Base-by-base conservation (phyloP, 2,329 filamentous ascomycete genomes). In the Penicillium sp. region DNA sequence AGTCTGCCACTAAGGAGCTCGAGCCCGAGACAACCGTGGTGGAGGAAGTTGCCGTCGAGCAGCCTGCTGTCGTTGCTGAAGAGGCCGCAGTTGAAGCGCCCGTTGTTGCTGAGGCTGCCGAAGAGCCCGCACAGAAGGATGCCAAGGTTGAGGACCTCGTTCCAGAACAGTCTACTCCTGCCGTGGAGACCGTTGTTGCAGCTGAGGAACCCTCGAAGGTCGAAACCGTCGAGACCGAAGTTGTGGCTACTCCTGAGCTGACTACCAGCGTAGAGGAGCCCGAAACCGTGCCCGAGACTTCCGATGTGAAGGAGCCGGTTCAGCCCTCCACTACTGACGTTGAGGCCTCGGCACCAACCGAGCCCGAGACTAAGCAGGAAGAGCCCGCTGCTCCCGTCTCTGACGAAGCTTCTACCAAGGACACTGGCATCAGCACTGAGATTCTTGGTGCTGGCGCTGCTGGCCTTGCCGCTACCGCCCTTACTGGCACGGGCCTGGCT, bases 391-490 rank as follows among this genome's bases (percentile, higher is more conserved):
- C 50, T 35, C 8, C 53, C 11, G 24, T 40, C 18, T 9, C 54
- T 11, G 32, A 44, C 5, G 58, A 56, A 4, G 48, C 56, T n/a
- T 18, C 55, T 37, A 32, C 39, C 20, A 59, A 70, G 50, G 63
- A 69, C 37, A 59, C 49, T 29, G 16, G 54, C 22, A 24, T 68
- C 20, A 65, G 61, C 7, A 45, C 69, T 9, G 68, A 67, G 47
- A 24, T 66, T n/a, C 47, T 71, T 39, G 67, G 55, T 26, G 69
- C 62, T 35, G 65, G 68, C 48, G 69, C 61, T 32, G 68, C 66
- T 37, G 63, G 62, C 11, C 62, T 61, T 8, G 60, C 61, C 32
- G 61, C 64, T 44, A 64, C 61, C n/a, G 68, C 48, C 18, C 14
- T 64, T 50, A 64, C 62, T 22, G 69, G 60, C 22, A 62, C 56